Conservation (phyloP, 2,329 filamentous ascomycete species). For the Sclerotinia subarctica region DNA sequence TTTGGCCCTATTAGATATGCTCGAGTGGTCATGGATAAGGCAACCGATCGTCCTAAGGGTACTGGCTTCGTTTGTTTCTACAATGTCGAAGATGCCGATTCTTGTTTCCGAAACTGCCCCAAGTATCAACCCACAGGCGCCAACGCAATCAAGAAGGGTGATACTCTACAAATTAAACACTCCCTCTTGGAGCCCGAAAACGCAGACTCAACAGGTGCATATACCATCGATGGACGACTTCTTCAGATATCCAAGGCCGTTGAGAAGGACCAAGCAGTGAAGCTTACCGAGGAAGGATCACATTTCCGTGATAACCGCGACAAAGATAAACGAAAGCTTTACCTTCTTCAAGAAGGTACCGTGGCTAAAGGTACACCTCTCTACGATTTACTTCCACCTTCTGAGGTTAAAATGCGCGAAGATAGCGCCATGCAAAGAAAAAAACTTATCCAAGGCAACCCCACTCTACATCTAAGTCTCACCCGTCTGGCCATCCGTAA, state of each 20-base stretch:
- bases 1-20: constrained; percentile 92
- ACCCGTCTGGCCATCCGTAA: constrained; percentile 91
- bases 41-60: constrained; percentile 81
- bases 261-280: constrained; percentile 73
- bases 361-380: constrained; percentile 75
- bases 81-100: constrained; percentile 68
- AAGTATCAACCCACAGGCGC: constrained; percentile 46
- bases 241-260: constrained; percentile 83
- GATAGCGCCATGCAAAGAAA: constrained; percentile 83
- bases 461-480: constrained; percentile 80
- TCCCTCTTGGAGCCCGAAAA: constrained; percentile 87
- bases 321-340: constrained; percentile 87
- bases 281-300: constrained; percentile 67
- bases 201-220: constrained; percentile 75
- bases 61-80: constrained; percentile 96
- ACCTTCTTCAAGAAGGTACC: constrained; percentile 81
- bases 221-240: constrained; percentile 86
- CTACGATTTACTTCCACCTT: constrained; percentile 70
- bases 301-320: constrained; percentile 63
- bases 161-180: constrained; percentile 56
- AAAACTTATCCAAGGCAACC: constrained; percentile 86
- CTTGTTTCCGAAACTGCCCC: constrained; percentile 74
- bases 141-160: constrained; percentile 36
- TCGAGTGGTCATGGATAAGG: constrained; percentile 81
- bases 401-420: constrained; percentile 85